Evolutionary conservation across 768 basidiomycete species (phyloP), one percentile per base, ranked within the genome.

Genomic region (Hirschioporus abietinus): DNA sequence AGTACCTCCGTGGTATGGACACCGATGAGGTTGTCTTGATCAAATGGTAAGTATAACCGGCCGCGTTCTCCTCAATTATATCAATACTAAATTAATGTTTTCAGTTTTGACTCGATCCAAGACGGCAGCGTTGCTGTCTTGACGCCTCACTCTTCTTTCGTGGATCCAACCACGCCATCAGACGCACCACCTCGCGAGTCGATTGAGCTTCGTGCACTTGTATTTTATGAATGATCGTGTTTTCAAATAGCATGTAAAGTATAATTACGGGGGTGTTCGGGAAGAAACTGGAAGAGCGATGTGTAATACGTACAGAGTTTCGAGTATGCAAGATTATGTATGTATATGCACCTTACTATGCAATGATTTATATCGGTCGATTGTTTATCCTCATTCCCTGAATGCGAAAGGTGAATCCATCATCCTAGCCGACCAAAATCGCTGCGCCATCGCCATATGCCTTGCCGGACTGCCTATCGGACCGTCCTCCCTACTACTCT

Each of bases 141-240:
- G 64, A 86, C 87, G 0, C 86, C 88, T 4, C 88, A 90, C 70
- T 86, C 84, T n/a, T 86, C 80, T 1, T 89, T 89, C 73, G 67
- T 77, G 34, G 87, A 89, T 67, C 81, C 83, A 1, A 76, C 77
- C 0, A 86, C 84, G 3, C 86, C 86, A 1, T 71, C 76, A 42
- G 84, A 77, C 60, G 77, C 84, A 0, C 83, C 82, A 6, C 72
- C 76, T 4, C 76, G 87, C 60, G 81, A 88, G 72, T 88, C 86
- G 0, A 88, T 88, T 63, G 88, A 89, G 74, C 69, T 89, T 25
- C 75, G 87, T 30, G 82, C 86, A 9, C 78, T 89, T 36, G 86
- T 88, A n/a, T 89, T 88, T 71, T 86, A 88, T 70, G 83, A 86
- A 68, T 80, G 42, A 52, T 30, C 8, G 2, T 30, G 8, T 30